Evolutionary conservation across 495 filamentous ascomycete species (phyloP).

Genomic region (Chaetomium tenue): DNA sequence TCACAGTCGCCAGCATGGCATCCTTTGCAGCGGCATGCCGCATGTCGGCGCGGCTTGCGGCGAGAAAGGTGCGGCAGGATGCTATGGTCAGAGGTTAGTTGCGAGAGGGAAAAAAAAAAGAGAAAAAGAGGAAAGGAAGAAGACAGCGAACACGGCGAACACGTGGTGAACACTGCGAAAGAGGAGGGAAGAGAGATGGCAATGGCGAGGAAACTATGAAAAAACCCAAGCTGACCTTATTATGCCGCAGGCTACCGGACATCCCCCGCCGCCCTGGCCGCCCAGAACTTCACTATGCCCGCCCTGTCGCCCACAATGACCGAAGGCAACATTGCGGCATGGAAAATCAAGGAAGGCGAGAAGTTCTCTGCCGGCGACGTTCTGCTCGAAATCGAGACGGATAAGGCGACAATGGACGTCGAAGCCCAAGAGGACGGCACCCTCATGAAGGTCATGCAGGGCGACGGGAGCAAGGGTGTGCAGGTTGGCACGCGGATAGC

Average conservation of each 20-base stretch:
- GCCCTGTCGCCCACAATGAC: constrained; percentile 87
- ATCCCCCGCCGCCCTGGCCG: constrained; percentile 57
- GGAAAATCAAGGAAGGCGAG: constrained; percentile 78
- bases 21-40: constrained; percentile 52
- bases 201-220: not conserved
- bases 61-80: constrained; percentile 50
- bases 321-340: constrained; percentile 73
- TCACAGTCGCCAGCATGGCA: constrained; percentile 43
- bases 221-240: constrained; percentile 6
- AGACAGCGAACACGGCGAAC: constrained; percentile 1
- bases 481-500: constrained; percentile 73
- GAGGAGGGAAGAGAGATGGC: not conserved
- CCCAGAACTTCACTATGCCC: constrained; percentile 80
- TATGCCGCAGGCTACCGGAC: constrained; percentile 57
- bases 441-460: constrained; percentile 72
- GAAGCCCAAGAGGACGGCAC: constrained; percentile 81
- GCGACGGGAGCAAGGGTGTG: constrained; percentile 66
- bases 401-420: constrained; percentile 89
- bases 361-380: constrained; percentile 75
- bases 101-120: not conserved
- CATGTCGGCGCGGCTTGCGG: constrained; percentile 49
- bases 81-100: constrained; percentile 50
- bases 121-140: not conserved
- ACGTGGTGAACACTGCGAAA: too few relatives aligned
- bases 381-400: constrained; percentile 80